Evolutionary conservation across 306 rosid genomes (phyloP).

Genomic region (Ziziphus jujuba): DNA sequence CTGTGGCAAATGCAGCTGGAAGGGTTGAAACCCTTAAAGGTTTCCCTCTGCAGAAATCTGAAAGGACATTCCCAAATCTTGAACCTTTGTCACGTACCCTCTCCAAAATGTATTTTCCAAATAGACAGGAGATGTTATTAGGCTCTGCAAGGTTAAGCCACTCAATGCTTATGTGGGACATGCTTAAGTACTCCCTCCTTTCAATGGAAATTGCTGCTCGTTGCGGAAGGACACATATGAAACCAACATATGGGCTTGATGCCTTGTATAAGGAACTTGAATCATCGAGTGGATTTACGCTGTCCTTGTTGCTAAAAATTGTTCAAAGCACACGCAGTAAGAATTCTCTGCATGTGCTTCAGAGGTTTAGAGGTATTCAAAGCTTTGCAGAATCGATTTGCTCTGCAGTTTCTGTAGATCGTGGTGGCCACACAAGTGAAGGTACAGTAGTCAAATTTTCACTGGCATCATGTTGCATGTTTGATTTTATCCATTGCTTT

Average conservation of each 20-base stretch:
- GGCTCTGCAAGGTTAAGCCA: constrained; percentile 56
- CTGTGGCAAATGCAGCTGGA: constrained; percentile 63
- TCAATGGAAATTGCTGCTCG: constrained; percentile 93
- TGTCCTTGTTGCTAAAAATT: constrained; percentile 73
- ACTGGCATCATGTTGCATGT: constrained; percentile 14
- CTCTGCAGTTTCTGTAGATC: constrained; percentile 50
- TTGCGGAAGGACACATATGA: constrained; percentile 60
- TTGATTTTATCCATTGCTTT: constrained; percentile 6
- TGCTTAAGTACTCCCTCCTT: constrained; percentile 75
- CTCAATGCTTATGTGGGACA: constrained; percentile 92
- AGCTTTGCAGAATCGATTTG: constrained; percentile 75
- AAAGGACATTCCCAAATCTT: constrained; percentile 47
- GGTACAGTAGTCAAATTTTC: constrained; percentile 50
- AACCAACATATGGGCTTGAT: constrained; percentile 66
- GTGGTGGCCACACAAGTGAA: constrained; percentile 35
- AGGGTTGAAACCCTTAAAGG: constrained; percentile 52
- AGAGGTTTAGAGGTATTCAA: constrained; percentile 74
- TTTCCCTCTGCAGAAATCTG: constrained; percentile 45
- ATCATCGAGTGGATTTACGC: constrained; percentile 75
- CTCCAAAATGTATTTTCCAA: constrained; percentile 73
- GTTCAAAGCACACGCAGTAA: constrained; percentile 59
- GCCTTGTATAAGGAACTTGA: constrained; percentile 77
- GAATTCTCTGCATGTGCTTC: constrained; percentile 77
- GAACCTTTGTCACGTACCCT: constrained; percentile 60
- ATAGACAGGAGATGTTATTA: constrained; percentile 55